Conservation (phyloP, 2,329 filamentous ascomycete species). For the Fusarium citri region DNA sequence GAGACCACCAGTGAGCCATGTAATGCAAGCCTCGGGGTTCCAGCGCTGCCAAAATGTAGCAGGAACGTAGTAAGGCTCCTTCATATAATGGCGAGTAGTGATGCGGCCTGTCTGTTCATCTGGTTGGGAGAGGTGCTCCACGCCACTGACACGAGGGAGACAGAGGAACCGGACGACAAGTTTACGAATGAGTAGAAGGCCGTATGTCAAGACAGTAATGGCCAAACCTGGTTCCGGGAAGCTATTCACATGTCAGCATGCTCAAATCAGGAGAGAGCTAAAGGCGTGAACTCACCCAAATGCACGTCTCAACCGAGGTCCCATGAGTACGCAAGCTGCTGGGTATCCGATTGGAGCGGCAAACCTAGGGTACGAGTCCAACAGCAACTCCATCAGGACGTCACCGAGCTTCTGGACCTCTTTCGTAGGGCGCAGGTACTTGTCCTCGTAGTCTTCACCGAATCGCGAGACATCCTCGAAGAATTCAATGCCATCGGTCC, state of each 20-base stretch:
- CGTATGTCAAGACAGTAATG: slow-evolving; percentile 56
- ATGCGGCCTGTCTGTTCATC: slow-evolving; percentile 67
- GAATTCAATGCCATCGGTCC: slow-evolving; percentile 65
- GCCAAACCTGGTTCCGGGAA: slow-evolving; percentile 57
- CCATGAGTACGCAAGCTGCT: slow-evolving; percentile 70
- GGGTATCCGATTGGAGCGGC: slow-evolving; percentile 61
- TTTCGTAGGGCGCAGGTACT: slow-evolving; percentile 65
- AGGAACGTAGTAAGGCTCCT: slow-evolving; percentile 73
- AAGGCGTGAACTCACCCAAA: slow-evolving; percentile 67
- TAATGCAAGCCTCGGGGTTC: slow-evolving; percentile 66
- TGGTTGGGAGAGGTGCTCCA: slow-evolving; percentile 57
- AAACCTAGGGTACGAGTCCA: slow-evolving; percentile 63
- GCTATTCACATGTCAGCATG: slow-evolving; percentile 46
- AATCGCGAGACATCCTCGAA: slow-evolving; percentile 61
- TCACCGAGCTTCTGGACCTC: slow-evolving; percentile 65
- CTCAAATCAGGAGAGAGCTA: background rate
- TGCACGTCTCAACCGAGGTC: slow-evolving; percentile 70
- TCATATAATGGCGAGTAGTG: slow-evolving; percentile 63
- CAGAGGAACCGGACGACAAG: slow-evolving; percentile 67
- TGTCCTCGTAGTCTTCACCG: slow-evolving; percentile 68
- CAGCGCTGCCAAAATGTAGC: slow-evolving; percentile 71
- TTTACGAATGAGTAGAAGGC: slow-evolving; percentile 63
- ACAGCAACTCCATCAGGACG: slow-evolving; percentile 69
- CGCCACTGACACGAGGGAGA: slow-evolving; percentile 65
- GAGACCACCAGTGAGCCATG: slow-evolving; percentile 57